phyloP scores from a whole-genome alignment of 2,329 filamentous ascomycete species.

The Geosmithia putterillii region DNA sequence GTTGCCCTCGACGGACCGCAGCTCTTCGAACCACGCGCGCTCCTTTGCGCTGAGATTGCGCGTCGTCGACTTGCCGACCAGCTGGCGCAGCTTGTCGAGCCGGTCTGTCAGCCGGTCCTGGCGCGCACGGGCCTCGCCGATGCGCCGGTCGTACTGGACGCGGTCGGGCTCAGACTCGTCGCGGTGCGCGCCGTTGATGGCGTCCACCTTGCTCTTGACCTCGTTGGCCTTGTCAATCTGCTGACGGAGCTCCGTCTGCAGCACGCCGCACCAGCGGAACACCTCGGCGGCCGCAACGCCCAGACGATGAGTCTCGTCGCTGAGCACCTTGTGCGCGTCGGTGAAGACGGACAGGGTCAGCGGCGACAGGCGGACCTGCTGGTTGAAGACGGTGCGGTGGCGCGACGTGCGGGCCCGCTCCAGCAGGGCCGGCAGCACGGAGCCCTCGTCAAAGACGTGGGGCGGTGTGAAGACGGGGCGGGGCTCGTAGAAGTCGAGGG shows the following conservation, averaged over 20 bases:
- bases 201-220: slow-evolving; percentile 53
- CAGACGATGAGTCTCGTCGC: slow-evolving; percentile 55
- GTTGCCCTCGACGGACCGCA: slow-evolving; percentile 41
- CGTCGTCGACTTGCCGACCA: slow-evolving; percentile 25
- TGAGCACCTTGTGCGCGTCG: slow-evolving; percentile 59
- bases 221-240: slow-evolving; percentile 56
- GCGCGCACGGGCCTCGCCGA: slow-evolving; percentile 39
- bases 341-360: slow-evolving; percentile 61
- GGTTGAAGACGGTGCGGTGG: slow-evolving; percentile 48
- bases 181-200: slow-evolving; percentile 35
- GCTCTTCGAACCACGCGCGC: slow-evolving; percentile 30
- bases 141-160: slow-evolving; percentile 44
- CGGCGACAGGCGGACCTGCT: slow-evolving; percentile 58
- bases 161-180: slow-evolving; percentile 35
- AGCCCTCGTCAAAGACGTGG: slow-evolving; percentile 44
- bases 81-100: slow-evolving; percentile 43
- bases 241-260: slow-evolving; percentile 54
- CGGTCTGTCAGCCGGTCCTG: slow-evolving; percentile 45
- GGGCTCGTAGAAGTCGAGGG: slow-evolving; percentile 44
- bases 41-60: slow-evolving; percentile 32
- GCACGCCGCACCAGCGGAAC: slow-evolving; percentile 56
- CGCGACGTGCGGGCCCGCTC: slow-evolving; percentile 45
- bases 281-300: slow-evolving; percentile 60
- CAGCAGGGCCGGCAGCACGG: slow-evolving; percentile 42
- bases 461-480: slow-evolving; percentile 55